Evolutionary conservation across 2,329 filamentous ascomycete species (phyloP).

Genomic region (Cercospora sp.): DNA sequence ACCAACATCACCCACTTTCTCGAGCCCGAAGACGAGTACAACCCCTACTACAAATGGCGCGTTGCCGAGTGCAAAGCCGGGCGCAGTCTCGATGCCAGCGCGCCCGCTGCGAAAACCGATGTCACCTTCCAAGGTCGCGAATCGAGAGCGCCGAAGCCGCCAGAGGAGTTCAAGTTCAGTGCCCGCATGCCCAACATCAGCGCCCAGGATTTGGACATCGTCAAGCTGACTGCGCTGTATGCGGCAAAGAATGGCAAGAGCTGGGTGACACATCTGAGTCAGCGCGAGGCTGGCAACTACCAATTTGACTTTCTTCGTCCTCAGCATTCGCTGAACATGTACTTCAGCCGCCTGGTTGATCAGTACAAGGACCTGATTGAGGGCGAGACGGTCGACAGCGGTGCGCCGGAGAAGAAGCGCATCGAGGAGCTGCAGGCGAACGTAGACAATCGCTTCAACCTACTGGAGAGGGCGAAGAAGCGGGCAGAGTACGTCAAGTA

Average conservation of each 20-base stretch:
- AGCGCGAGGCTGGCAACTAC: slow-evolving; percentile 84
- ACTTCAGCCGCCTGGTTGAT: slow-evolving; percentile 88
- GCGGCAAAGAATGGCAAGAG: slow-evolving; percentile 89
- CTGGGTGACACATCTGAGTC: slow-evolving; percentile 86
- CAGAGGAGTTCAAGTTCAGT: slow-evolving; percentile 86
- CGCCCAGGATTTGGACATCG: slow-evolving; percentile 79
- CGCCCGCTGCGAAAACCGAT: slow-evolving; percentile 34
- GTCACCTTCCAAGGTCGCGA: slow-evolving; percentile 55
- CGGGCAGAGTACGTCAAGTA: slow-evolving; percentile 84
- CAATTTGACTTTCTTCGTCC: slow-evolving; percentile 96
- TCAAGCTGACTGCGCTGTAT: slow-evolving; percentile 80
- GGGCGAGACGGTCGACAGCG: slow-evolving; percentile 66
- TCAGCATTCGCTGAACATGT: slow-evolving; percentile 94
- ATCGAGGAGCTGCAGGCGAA: slow-evolving; percentile 73
- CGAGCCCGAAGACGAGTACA: slow-evolving; percentile 75
- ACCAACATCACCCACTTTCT: slow-evolving; percentile 95
- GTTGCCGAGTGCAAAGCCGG: slow-evolving; percentile 82
- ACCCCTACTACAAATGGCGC: slow-evolving; percentile 87
- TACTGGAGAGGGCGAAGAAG: slow-evolving; percentile 78
- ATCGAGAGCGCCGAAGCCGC: slow-evolving; percentile 79
- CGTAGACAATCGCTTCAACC: slow-evolving; percentile 73
- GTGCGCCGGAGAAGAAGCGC: slow-evolving; percentile 70
- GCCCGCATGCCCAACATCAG: slow-evolving; percentile 97
- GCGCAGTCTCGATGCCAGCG: slow-evolving; percentile 68
- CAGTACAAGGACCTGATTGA: slow-evolving; percentile 84